Conservation (phyloP, 116 monocot species). For the Zostera marina region DNA sequence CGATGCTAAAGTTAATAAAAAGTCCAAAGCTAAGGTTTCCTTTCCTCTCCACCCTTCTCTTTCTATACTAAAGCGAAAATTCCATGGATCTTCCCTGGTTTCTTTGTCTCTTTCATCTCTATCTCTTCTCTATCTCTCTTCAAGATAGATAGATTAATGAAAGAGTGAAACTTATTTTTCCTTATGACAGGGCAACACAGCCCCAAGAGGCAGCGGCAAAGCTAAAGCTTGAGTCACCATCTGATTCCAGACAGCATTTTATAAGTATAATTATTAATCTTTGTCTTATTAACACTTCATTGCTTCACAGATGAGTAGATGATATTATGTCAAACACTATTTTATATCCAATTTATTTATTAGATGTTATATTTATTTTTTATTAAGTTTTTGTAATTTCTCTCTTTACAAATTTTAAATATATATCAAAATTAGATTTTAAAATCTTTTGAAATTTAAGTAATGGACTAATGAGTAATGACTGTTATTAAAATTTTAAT, state of each 20-base stretch:
- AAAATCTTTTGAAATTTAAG: too few relatives aligned
- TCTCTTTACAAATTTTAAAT: too few relatives aligned
- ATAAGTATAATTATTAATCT: too few relatives aligned
- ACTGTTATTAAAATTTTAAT: too few relatives aligned
- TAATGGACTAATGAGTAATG: too few relatives aligned
- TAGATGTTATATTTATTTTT: too few relatives aligned
- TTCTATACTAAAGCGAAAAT: conserved; percentile 9
- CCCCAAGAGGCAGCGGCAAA: conserved; percentile 4
- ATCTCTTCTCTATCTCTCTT: neutral
- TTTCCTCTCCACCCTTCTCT: conserved; percentile 3
- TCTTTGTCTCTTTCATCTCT: conserved; percentile 7
- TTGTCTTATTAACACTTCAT: too few relatives aligned
- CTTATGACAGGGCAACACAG: conserved; percentile 13
- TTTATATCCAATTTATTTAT: too few relatives aligned
- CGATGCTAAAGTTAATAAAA: conserved; percentile 30
- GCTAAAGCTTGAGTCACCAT: conserved; percentile 6
- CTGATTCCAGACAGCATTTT: neutral
- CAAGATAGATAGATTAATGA: neutral
- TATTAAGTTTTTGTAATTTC: too few relatives aligned
- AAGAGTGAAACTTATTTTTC: conserved; percentile 7
- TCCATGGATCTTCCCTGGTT: conserved; percentile 3
- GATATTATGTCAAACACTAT: too few relatives aligned
- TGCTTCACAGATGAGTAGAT: too few relatives aligned
- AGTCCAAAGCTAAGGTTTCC: conserved; percentile 35
- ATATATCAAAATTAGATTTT: too few relatives aligned